Evolutionary conservation across 2,329 filamentous ascomycete species (phyloP), one percentile per base, ranked within the genome.

Genomic region (Domatiomyces catenatus): DNA sequence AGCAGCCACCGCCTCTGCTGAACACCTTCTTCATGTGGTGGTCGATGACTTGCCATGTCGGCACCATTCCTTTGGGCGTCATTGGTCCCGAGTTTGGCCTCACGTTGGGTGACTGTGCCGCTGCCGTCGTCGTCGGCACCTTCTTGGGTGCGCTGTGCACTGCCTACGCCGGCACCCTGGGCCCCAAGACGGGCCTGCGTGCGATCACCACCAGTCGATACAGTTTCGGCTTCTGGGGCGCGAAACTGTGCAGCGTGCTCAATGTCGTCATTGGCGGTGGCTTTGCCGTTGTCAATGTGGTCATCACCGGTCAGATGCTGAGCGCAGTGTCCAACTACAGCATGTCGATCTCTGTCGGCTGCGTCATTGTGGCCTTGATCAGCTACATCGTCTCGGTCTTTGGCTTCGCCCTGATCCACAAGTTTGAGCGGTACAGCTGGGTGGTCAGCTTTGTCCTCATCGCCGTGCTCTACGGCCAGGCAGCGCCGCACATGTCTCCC

Each of bases 61-160:
- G 56, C 48, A 68, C 63, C 56, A 62, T 66, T 58, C 65, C 50
- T 52, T 54, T 52, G 47, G 73, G 63, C 45, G 64, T 75, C 47
- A 60, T 76, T 3, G 73, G 73, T 3, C 69, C 68, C 51, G 67
- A 72, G 52, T 74, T 74, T 52, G 71, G 70, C 1, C 60, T 75
- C 43, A 65, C 65, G 22, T 62, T 75, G 24, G 64, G 61, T 19
- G 69, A 74, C 59, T 66, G 64, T n/a, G 61, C 68, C 49, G 59
- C 66, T 45, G 67, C 64, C 17, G 65, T 64, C 51, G 62, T 70
- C 19, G 63, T 70, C 47, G 66, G 66, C 12, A 70, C 65, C 8
- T 54, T 70, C 42, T 56, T 70, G 2, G 69, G 69, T 46, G 64
- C 66, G 26, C 55, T 69, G 1, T 67, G 66, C 44, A 67, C 68